Percentiles rank a stretch among this genome's conserved stretches.
These are phyloP conservation scores for Adansonia digitata DNA, from an alignment of 345 rosid genomes.

Conservation along the genomic window DNA sequence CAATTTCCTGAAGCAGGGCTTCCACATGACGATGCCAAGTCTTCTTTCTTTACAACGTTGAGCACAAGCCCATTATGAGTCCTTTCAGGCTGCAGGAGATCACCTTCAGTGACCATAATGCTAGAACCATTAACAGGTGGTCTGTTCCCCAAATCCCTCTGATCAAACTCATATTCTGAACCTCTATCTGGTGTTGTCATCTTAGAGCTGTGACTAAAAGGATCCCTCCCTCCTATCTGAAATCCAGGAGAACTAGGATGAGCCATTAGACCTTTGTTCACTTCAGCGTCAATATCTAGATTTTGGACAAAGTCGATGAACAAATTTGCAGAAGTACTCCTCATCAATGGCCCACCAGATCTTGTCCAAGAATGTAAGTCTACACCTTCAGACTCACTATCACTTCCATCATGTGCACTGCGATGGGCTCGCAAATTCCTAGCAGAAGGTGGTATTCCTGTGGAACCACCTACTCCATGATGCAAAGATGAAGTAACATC, in stretches of 20 bases:
- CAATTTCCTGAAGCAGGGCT: constrained; percentile 32
- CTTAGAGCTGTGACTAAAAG: constrained; percentile 32
- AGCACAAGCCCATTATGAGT: constrained; percentile 64
- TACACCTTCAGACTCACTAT: constrained; percentile 69
- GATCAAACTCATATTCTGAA: constrained; percentile 43
- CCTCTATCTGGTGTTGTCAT: constrained; percentile 39
- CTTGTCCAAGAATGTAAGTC: constrained; percentile 90
- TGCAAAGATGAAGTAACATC: constrained; percentile 43
- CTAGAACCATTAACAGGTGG: constrained; percentile 35
- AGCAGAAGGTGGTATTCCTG: constrained; percentile 33
- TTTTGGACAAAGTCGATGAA: constrained; percentile 73
- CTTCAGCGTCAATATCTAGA: constrained; percentile 56
- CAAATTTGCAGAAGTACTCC: constrained; percentile 80
- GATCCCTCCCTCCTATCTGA: constrained; percentile 43
- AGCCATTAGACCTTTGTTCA: constrained; percentile 39
- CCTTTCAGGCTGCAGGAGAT: constrained; percentile 74
- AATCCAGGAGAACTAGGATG: constrained; percentile 40
- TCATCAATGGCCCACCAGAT: constrained; percentile 96
- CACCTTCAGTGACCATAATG: constrained; percentile 71
- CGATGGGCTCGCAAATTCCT: constrained; percentile 41
- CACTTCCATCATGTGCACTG: constrained; percentile 61
- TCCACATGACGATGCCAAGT: constrained; percentile 36
- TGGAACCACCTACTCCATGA: constrained; percentile 39
- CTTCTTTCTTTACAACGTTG: constrained; percentile 64
- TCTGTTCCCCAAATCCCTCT: constrained; percentile 33